These are phyloP conservation scores for Aureobasidium vineae DNA, from an alignment of 2,329 filamentous ascomycete genomes.

Conservation along the genomic window DNA sequence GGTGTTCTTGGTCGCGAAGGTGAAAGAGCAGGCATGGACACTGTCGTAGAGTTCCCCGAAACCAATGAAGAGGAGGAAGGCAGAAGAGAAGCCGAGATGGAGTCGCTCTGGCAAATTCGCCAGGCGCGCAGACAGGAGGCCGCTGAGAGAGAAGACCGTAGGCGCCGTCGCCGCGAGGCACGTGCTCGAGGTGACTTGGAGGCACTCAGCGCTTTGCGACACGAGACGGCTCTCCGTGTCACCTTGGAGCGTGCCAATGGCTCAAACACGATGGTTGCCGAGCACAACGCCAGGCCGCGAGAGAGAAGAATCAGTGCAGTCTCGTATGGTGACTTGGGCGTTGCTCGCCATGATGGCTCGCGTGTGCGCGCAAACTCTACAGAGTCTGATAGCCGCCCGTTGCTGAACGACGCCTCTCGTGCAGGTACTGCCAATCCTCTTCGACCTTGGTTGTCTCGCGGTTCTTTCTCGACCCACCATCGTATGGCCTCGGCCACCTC, in stretches of 20 bases:
- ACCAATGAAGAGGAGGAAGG: conserved; percentile 75
- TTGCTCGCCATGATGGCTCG: conserved; percentile 74
- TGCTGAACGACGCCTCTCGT: conserved; percentile 69
- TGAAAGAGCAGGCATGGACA: conserved; percentile 86
- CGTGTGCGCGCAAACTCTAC: conserved; percentile 69
- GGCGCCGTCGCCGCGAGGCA: conserved; percentile 68
- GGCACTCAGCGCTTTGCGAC: conserved; percentile 63
- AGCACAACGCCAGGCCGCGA: conserved; percentile 61
- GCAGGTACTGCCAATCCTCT: conserved; percentile 46
- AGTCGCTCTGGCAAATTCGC: conserved; percentile 85
- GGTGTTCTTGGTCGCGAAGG: conserved; percentile 83
- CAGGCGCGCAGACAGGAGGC: conserved; percentile 71
- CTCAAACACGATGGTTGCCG: conserved; percentile 51
- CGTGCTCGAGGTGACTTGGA: conserved; percentile 66
- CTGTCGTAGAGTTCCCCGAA: conserved; percentile 81
- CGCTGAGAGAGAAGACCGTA: conserved; percentile 73
- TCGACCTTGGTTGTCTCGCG: conserved; percentile 35
- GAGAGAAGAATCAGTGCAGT: conserved; percentile 71
- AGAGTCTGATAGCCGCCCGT: conserved; percentile 68
- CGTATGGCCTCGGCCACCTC: conserved; percentile 47
- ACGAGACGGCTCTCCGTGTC: conserved; percentile 55
- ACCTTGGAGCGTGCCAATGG: conserved; percentile 43
- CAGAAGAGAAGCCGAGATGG: conserved; percentile 86
- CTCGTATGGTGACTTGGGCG: conserved; percentile 71
- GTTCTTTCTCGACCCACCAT: conserved; percentile 39